phyloP scores from a whole-genome alignment of 1,284 basidiomycete species.

The Volvariella volvacea region DNA sequence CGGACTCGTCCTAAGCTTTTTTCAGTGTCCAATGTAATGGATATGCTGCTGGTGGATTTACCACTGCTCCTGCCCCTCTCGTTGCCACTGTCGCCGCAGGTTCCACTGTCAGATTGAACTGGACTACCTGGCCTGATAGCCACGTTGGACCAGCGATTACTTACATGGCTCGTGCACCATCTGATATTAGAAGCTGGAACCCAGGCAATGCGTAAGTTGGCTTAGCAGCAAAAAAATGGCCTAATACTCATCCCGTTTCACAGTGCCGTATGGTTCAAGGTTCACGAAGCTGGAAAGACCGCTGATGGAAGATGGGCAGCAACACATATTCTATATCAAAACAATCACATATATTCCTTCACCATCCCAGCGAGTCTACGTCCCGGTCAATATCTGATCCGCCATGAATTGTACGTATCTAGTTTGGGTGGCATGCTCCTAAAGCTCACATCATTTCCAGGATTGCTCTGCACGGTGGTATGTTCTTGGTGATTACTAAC shows the following conservation, averaged over 20 bases:
- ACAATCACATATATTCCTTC: conserved; percentile 36
- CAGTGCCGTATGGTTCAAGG: conserved; percentile 43
- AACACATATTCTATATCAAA: conserved; percentile 30
- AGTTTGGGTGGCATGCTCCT: no score
- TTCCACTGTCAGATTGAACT: conserved; percentile 33
- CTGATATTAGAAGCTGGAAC: conserved; percentile 37
- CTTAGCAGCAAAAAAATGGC: no score
- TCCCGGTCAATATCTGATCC: conserved; percentile 42
- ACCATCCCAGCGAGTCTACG: conserved; percentile 36
- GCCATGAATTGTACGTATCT: no score
- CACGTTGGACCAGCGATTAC: conserved; percentile 42
- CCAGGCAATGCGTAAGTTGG: conserved; percentile 31
- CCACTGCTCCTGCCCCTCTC: conserved; percentile 36
- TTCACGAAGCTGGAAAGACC: conserved; percentile 35
- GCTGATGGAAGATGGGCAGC: conserved; percentile 42
- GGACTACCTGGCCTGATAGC: conserved; percentile 44
- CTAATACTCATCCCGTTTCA: background rate
- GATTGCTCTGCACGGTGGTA: conserved; percentile 34
- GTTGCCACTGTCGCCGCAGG: conserved; percentile 39
- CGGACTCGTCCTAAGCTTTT: conserved; percentile 10
- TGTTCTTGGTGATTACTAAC: conserved; percentile 2
- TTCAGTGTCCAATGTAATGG: conserved; percentile 37
- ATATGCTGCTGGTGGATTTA: conserved; percentile 30
- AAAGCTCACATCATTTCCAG: no score
- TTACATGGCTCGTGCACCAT: conserved; percentile 41